Evolutionary conservation across 805 yeast species (phyloP).

Genomic region (Starmera pachycereana): DNA sequence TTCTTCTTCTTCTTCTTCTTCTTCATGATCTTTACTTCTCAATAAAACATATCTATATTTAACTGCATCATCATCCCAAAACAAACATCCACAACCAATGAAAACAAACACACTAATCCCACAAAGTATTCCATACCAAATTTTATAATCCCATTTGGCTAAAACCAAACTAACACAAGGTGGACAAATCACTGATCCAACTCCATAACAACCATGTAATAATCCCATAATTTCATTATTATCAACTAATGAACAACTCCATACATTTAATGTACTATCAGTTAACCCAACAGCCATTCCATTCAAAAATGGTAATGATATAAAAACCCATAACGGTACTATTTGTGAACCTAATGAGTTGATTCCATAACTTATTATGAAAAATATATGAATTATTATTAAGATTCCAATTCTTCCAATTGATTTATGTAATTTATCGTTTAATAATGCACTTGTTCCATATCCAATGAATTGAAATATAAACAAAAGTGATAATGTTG

Average conservation of each 20-base stretch:
- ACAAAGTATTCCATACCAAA: neutral
- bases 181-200: conserved; percentile 65
- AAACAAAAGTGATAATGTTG: conserved; percentile 38
- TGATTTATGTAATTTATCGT: conserved; percentile 28
- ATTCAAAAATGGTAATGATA: conserved; percentile 26
- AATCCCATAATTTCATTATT: conserved; percentile 50
- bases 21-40: conserved; percentile 7
- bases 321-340: conserved; percentile 24
- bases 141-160: conserved; percentile 7
- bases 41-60: conserved; percentile 17
- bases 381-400: conserved; percentile 22
- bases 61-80: conserved; percentile 30
- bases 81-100: conserved; percentile 27
- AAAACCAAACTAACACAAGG: conserved; percentile 41
- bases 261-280: conserved; percentile 47
- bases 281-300: conserved; percentile 51
- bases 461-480: conserved; percentile 47
- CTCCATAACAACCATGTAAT: conserved; percentile 61
- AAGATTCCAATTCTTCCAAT: conserved; percentile 41
- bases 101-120: neutral
- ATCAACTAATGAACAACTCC: conserved; percentile 34
- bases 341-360: conserved; percentile 30
- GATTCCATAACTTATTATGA: conserved; percentile 28
- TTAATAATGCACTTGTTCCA: conserved; percentile 38
- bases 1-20: conserved; percentile 7